These are phyloP conservation scores for Tolypocladium guangdongense DNA, from an alignment of 2,329 filamentous ascomycete genomes.

Conservation along the genomic window DNA sequence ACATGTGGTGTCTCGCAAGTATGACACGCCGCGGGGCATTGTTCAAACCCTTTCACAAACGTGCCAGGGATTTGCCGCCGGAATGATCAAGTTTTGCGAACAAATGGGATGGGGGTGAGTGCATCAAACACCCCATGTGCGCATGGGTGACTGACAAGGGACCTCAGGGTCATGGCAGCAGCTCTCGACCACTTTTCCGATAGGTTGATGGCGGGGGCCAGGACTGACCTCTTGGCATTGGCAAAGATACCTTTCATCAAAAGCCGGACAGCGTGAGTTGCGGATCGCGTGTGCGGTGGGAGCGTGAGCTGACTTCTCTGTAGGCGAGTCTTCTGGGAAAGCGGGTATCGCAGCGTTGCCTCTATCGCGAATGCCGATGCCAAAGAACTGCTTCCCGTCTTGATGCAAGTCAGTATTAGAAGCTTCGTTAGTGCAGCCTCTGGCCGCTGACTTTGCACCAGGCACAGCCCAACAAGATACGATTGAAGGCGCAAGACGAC, in stretches of 20 bases:
- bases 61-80: slow-evolving; percentile 67
- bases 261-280: slow-evolving; percentile 55
- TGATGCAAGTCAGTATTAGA: slow-evolving; percentile 50
- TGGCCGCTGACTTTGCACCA: slow-evolving; percentile 15
- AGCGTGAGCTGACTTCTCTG: slow-evolving; percentile 1
- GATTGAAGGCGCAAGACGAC: slow-evolving; percentile 42
- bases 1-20: slow-evolving; percentile 58
- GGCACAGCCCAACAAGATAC: slow-evolving; percentile 57
- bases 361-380: slow-evolving; percentile 59
- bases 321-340: slow-evolving; percentile 59
- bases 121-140: neutral
- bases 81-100: slow-evolving; percentile 71
- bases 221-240: slow-evolving; percentile 58
- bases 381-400: slow-evolving; percentile 56
- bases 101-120: slow-evolving; percentile 61
- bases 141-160: slow-evolving; percentile 4
- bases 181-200: slow-evolving; percentile 68
- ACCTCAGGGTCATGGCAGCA: slow-evolving; percentile 50
- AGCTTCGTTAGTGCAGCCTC: neutral
- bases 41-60: slow-evolving; percentile 65
- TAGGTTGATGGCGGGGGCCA: slow-evolving; percentile 60
- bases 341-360: slow-evolving; percentile 59
- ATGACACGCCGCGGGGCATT: slow-evolving; percentile 56
- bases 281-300: neutral
- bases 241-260: slow-evolving; percentile 66